Base-by-base conservation (phyloP, 352 stramenopile genomes). In the Globisporangium lucens region DNA sequence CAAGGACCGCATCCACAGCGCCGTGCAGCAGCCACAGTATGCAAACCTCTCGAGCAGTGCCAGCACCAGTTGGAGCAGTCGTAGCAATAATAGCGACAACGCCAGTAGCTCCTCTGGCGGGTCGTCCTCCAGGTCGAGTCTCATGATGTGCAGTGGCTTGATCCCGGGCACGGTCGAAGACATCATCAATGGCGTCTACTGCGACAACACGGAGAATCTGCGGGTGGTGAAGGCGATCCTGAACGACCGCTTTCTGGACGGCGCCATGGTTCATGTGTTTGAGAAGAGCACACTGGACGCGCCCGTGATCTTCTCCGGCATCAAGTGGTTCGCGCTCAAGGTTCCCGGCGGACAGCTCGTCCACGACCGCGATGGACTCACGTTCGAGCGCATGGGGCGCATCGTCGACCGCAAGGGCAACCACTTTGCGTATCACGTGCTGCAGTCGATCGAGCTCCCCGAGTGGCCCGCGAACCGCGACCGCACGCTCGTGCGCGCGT, bases 301-400 rank as follows among this genome's bases (percentile, higher is more conserved):
- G 52, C 76, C 76, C 20, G 75, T 89, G 62, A 71, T 89, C 36
- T 90, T 90, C 56, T 79, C 80, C 0, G 82, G 80, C 13, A 77
- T 90, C 66, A 85, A 88, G 73, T 89, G 82, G 82, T 77, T 85
- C 33, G 82, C 79, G 2, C 61, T 89, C 58, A 83, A 88, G 69
- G 77, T 70, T 8, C 72, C 80, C 1, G 65, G 62, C 10, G 64
- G 64, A 3, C 43, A 79, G 30, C 47, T 90, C 3, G 83, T 86
- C 27, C 74, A 83, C 51, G 80, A 89, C 71, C 80, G 82, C 8
- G 82, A 90, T 51, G 53, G 76, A 55, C 73, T 89, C 10, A 72
- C 73, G 17, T 90, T 85, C 70, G 78, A 88, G 52, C 80, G 80
- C 22, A 83, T 89, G 60, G 82, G 82, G 2, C 80, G 79, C 47